Evolutionary conservation across 2,329 filamentous ascomycete genomes (phyloP).

Genomic region (Colletotrichum magnum): DNA sequence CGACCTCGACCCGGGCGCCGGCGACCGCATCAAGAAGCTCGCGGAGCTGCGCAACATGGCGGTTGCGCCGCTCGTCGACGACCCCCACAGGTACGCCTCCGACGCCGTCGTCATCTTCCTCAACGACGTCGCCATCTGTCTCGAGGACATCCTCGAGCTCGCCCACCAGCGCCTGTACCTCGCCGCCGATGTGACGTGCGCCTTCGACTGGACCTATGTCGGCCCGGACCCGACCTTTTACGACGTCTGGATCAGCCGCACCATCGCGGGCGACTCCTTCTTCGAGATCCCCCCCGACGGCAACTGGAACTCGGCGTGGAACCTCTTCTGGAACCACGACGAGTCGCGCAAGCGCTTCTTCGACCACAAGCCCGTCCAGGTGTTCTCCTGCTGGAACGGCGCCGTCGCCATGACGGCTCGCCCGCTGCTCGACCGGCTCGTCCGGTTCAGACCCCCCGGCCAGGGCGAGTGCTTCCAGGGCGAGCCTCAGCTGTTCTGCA

Average conservation of each 20-base stretch:
- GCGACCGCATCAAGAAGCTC: slow-evolving; percentile 61
- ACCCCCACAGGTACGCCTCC: slow-evolving; percentile 42
- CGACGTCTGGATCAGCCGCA: slow-evolving; percentile 69
- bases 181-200: slow-evolving; percentile 70
- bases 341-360: slow-evolving; percentile 51
- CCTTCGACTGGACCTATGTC: slow-evolving; percentile 69
- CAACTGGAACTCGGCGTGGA: slow-evolving; percentile 63
- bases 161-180: slow-evolving; percentile 62
- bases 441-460: slow-evolving; percentile 59
- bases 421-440: slow-evolving; percentile 58
- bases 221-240: slow-evolving; percentile 63
- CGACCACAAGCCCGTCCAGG: slow-evolving; percentile 66
- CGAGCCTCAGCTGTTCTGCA: slow-evolving; percentile 69
- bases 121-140: slow-evolving; percentile 67
- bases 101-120: slow-evolving; percentile 64
- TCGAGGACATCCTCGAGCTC: slow-evolving; percentile 65
- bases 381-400: slow-evolving; percentile 75
- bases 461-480: slow-evolving; percentile 65
- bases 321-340: slow-evolving; percentile 67
- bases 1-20: slow-evolving; percentile 57
- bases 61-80: slow-evolving; percentile 59
- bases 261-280: slow-evolving; percentile 67
- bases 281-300: slow-evolving; percentile 66
- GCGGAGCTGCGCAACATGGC: slow-evolving; percentile 68
- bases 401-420: slow-evolving; percentile 62